Conservation (phyloP, 768 basidiomycete species). For the Termitomyces sp. region DNA sequence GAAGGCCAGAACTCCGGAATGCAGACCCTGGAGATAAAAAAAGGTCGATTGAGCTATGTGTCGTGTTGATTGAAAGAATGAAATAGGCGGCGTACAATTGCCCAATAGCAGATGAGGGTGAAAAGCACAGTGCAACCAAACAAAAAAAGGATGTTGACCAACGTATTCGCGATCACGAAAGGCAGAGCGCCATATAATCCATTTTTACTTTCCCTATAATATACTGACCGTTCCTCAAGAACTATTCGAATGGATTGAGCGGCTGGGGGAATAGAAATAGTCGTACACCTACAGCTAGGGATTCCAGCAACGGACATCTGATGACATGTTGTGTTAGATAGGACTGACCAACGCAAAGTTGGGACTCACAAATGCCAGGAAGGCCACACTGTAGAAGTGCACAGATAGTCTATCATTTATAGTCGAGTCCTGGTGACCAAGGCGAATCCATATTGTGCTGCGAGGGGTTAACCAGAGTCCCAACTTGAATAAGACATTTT, state of each 20-base stretch:
- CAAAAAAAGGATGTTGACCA: slow-evolving; percentile 52
- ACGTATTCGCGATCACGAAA: slow-evolving; percentile 51
- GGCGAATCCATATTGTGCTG: slow-evolving; percentile 51
- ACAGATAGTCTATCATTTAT: slow-evolving; percentile 49
- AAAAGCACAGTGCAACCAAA: slow-evolving; percentile 47
- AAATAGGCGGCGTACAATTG: slow-evolving; percentile 34
- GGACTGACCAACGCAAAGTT: not conserved
- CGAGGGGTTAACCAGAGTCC: slow-evolving; percentile 20
- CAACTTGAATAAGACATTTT: not conserved
- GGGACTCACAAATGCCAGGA: slow-evolving; percentile 41
- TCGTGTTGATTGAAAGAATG: not conserved
- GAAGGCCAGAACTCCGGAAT: slow-evolving; percentile 43
- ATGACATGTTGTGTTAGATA: not conserved
- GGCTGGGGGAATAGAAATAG: no score
- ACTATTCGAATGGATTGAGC: slow-evolving; percentile 23
- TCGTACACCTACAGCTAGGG: slow-evolving; percentile 36
- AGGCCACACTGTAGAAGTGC: slow-evolving; percentile 56
- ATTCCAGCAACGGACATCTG: slow-evolving; percentile 62
- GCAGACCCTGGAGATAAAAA: slow-evolving; percentile 35
- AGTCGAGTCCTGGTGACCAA: slow-evolving; percentile 34
- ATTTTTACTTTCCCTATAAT: slow-evolving; percentile 53
- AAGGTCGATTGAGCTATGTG: not conserved
- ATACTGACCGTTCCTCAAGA: slow-evolving; percentile 57
- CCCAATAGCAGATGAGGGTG: slow-evolving; percentile 48
- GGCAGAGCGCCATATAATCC: slow-evolving; percentile 53